phyloP scores from a whole-genome alignment of 352 stramenopile genomes.

The Thraustochytrium striatum region DNA sequence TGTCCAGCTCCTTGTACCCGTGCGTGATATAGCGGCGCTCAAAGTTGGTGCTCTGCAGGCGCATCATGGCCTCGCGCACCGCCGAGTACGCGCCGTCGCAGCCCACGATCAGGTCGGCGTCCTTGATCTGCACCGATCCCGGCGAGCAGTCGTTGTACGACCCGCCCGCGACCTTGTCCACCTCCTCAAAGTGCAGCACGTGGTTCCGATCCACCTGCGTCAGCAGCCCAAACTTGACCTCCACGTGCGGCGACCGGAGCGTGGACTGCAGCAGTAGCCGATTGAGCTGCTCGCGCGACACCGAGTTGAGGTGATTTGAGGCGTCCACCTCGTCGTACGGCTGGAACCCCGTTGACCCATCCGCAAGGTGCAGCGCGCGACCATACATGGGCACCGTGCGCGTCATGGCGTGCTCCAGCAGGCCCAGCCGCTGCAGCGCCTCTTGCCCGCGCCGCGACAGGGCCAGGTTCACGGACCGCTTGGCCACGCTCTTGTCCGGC shows the following conservation, averaged over 20 bases:
- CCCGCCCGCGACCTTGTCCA: neutral
- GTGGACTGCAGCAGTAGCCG: slow-evolving; percentile 47
- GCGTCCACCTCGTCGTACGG: slow-evolving; percentile 51
- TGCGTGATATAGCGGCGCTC: slow-evolving; percentile 52
- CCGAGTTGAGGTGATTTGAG: slow-evolving; percentile 53
- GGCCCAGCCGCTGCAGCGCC: slow-evolving; percentile 48
- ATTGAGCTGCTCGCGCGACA: slow-evolving; percentile 52
- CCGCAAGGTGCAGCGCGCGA: slow-evolving; percentile 52
- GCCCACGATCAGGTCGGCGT: slow-evolving; percentile 51
- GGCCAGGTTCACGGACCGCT: slow-evolving; percentile 59
- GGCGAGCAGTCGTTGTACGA: slow-evolving; percentile 11
- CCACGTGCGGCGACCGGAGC: neutral
- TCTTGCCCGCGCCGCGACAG: slow-evolving; percentile 52
- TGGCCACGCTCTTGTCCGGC: slow-evolving; percentile 55
- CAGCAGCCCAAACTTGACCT: slow-evolving; percentile 49
- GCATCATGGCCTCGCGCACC: slow-evolving; percentile 51
- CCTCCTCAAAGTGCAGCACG: neutral
- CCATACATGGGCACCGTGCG: slow-evolving; percentile 51
- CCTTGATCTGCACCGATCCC: slow-evolving; percentile 10
- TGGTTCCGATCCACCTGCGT: slow-evolving; percentile 30
- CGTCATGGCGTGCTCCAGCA: slow-evolving; percentile 48
- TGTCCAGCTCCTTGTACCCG: slow-evolving; percentile 57
- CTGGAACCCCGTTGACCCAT: slow-evolving; percentile 50
- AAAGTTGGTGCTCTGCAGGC: slow-evolving; percentile 49
- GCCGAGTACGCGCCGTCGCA: slow-evolving; percentile 56